Evolutionary conservation across 371 early-diverging fungal genomes (phyloP).

Genomic region (Choanephora cucurbitarum): DNA sequence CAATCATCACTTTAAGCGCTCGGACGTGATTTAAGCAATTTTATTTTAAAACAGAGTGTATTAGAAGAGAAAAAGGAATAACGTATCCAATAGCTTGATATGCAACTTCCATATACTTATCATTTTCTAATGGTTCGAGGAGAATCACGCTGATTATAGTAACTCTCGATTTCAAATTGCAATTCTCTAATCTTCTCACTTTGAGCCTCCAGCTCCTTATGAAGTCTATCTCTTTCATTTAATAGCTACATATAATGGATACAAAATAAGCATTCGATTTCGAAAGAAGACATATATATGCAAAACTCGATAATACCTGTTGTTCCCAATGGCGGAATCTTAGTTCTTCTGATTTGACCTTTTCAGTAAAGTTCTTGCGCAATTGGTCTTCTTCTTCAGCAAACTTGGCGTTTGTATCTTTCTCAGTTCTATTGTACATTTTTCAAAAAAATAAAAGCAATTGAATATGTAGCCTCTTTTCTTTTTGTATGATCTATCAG

Average conservation of each 20-base stretch:
- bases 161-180: constrained; percentile 77
- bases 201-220: constrained; percentile 93
- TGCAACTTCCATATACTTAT: not conserved
- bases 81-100: not conserved
- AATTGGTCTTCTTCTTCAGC: constrained; percentile 94
- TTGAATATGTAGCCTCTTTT: constrained; percentile 20
- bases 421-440: constrained; percentile 60
- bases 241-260: too few species aligned
- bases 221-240: constrained; percentile 94
- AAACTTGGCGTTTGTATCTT: constrained; percentile 84
- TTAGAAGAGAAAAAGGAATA: too few species aligned
- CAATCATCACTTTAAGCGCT: too few species aligned
- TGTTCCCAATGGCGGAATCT: constrained; percentile 97
- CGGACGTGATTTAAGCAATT: too few species aligned
- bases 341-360: constrained; percentile 91
- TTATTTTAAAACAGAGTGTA: too few species aligned
- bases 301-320: constrained; percentile 41
- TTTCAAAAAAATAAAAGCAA: constrained; percentile 1
- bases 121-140: constrained; percentile 39
- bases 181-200: constrained; percentile 87
- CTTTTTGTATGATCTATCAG: too few species aligned
- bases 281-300: too few species aligned
- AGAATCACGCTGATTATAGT: constrained; percentile 42
- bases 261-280: too few species aligned
- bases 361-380: constrained; percentile 91